Evolutionary conservation across 2,329 filamentous ascomycete genomes (phyloP), one percentile per base, ranked within the genome.

Genomic region (Stenocarpella maydis): DNA sequence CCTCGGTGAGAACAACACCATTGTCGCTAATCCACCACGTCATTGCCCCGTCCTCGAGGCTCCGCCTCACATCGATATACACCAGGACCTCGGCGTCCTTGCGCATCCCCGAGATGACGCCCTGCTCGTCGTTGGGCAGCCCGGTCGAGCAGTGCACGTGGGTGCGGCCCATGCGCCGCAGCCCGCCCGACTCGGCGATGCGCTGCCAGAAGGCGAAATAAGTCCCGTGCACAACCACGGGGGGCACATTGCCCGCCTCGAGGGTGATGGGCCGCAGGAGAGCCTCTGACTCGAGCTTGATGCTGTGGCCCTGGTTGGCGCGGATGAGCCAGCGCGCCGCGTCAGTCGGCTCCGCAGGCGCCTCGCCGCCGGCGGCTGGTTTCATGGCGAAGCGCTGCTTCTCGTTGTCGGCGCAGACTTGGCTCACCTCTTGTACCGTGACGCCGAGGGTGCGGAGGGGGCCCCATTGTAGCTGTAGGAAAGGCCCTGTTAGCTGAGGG

Each of bases 291-390:
- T 93, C 91, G 43, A 90, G 82, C 76, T 90, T 89, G 77, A 99
- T 92, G 75, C 89, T 94, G 83, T 98, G 96, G 67, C 96, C 96
- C 82, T 98, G 96, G 77, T 97, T 97, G 34, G 96, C 96, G 76
- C 96, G 94, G 81, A 99, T 98, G 39, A 97, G 85, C 83, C 91
- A 98, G 78, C 92, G 85, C 0, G 85, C 79, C 0, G 93, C 86
- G 61, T 91, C 83, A 10, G 77, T 76, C 24, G 45, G 2, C 19
- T 69, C 68, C 2, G 37, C n/a, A 5, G 45, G 8, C 3, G 17
- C 21, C 12, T 24, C 39, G 19, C 26, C 55, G 26, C 6, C 39
- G 15, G 69, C 65, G 2, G 82, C 86, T 54, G 87, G 87, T 65
- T 94, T 90, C 76, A 98, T 85, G 1, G 90, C 88, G 83, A 97